phyloP scores from a whole-genome alignment of 352 stramenopile genomes.

The Pythium scleroteichum region DNA sequence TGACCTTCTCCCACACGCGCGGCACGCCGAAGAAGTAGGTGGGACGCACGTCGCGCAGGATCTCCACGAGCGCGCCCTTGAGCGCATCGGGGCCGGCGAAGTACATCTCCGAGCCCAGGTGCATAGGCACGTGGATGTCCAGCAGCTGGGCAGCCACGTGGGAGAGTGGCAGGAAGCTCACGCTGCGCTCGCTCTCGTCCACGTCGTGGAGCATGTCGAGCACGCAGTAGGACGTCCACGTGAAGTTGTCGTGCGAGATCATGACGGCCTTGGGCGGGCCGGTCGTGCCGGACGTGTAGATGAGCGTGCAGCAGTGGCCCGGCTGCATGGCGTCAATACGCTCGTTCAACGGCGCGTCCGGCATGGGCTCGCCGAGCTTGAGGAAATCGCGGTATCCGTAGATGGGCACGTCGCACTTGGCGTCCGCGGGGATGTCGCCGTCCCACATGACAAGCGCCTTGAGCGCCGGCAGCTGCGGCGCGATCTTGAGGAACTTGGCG shows the following conservation, averaged over 20 bases:
- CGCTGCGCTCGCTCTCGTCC: slow-evolving; percentile 52
- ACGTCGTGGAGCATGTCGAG: slow-evolving; percentile 55
- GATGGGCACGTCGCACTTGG: slow-evolving; percentile 46
- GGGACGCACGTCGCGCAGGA: slow-evolving; percentile 61
- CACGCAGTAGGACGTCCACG: slow-evolving; percentile 59
- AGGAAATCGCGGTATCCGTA: slow-evolving; percentile 69
- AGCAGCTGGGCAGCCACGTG: slow-evolving; percentile 81
- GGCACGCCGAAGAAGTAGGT: slow-evolving; percentile 86
- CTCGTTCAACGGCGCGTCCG: slow-evolving; percentile 31
- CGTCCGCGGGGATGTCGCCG: slow-evolving; percentile 37
- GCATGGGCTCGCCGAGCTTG: slow-evolving; percentile 40
- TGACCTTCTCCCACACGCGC: slow-evolving; percentile 88
- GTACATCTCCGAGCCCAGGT: slow-evolving; percentile 63
- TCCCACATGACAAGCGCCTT: slow-evolving; percentile 79
- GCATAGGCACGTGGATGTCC: slow-evolving; percentile 75
- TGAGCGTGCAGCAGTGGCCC: slow-evolving; percentile 77
- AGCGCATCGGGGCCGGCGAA: slow-evolving; percentile 77
- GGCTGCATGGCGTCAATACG: slow-evolving; percentile 51
- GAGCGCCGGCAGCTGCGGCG: slow-evolving; percentile 61
- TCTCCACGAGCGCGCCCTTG: slow-evolving; percentile 64
- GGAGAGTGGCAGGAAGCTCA: slow-evolving; percentile 84
- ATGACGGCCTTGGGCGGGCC: slow-evolving; percentile 69
- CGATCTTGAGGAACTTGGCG: slow-evolving; percentile 69
- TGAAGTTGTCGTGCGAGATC: slow-evolving; percentile 80
- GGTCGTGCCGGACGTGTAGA: slow-evolving; percentile 91